Base-by-base conservation (phyloP, 2,329 filamentous ascomycete species). In the Alternaria tenuissima region DNA sequence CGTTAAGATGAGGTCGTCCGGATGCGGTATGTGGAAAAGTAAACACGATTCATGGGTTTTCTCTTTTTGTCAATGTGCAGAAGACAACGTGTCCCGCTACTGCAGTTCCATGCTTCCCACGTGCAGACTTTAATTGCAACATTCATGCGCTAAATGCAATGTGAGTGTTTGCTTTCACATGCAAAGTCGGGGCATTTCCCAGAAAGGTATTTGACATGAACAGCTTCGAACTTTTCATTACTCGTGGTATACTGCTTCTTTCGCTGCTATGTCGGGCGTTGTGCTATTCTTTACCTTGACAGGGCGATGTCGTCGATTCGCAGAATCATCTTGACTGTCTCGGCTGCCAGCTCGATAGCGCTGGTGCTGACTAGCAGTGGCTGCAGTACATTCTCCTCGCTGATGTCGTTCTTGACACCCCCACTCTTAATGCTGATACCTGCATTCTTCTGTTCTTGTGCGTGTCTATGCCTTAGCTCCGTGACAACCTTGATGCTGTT, bases 401-500 rank as follows among this genome's bases (percentile, higher is more conserved):
- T 91, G 76, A 98, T 98, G 82, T 99, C 96, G 70, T 91, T 89
- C 86, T 97, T 97, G 67, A 99, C 95, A 61, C 95, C 95, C 41
- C 95, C 94, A 66, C 92, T 94, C 86, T 97, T 95, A 85, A 99
- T 98, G 83, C 94, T 97, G 65, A 99, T 94, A 72, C 95, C 96
- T 1, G 96, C 95, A 74, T 96, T 97, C 83, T 90, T 91, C 86
- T 98, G 94, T 57, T 94, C 95, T 81, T 94, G 90, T 71, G 95
- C 95, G 81, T 99, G 95, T 74, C 94, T 89, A 81, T 97, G 93
- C 76, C 95, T 88, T 75, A 99, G 83, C 74, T 98, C 95, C 26
- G 95, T 99, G 47, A 99, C 95, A 28, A 99, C 95, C 83, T 96
- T 97, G 86, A 99, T 99, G 79, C 92, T 94, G 86, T 99, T 99